Evolutionary conservation across 495 filamentous ascomycete genomes (phyloP), one percentile per base, ranked within the genome.

Genomic region (Xylaria acuta): DNA sequence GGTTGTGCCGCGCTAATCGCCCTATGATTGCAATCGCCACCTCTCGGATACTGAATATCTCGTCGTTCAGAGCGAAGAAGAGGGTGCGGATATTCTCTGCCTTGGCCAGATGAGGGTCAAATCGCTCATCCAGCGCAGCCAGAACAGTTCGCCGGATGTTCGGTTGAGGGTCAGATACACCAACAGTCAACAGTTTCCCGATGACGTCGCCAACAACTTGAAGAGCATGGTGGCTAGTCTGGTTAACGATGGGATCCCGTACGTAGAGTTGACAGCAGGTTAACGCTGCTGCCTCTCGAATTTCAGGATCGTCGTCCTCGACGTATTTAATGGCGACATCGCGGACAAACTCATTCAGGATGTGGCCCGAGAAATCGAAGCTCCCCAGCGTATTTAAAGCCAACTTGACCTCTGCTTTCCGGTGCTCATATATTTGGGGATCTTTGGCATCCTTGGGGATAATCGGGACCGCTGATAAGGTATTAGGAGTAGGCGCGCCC

Each of bases 321-420:
- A 98, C 95, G 73, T 97, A 99, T 79, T 94, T 95, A 77, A 99
- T 97, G 6, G 97, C 97, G 67, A 98, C 96, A 80, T 99, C 96
- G 34, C 96, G 93, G 51, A 98, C 96, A 73, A 99, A 99, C 76
- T 99, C 96, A 75, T 99, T 99, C 18, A 99, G 82, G 30, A 97
- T 91, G 76, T 98, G 93, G 56, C 95, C 89, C 69, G 90, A 90
- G 79, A 99, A 99, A 76, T 99, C 96, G 76, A 99, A 99, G 76
- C 93, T 97, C 4, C 96, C 96, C 1, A 99, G 84, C 0, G 97
- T 98, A 75, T 94, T 93, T 59, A 99, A 84, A 9, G 96, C 96
- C 63, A 98, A 85, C 40, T 95, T 95, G 73, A 98, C 92, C 78
- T 99, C 95, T 1, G 91, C 84, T 78, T 98, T 95, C 65, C 90